These are phyloP conservation scores for Hymenoscyphus repandus DNA, from an alignment of 2,329 filamentous ascomycete genomes.

Conservation along the genomic window DNA sequence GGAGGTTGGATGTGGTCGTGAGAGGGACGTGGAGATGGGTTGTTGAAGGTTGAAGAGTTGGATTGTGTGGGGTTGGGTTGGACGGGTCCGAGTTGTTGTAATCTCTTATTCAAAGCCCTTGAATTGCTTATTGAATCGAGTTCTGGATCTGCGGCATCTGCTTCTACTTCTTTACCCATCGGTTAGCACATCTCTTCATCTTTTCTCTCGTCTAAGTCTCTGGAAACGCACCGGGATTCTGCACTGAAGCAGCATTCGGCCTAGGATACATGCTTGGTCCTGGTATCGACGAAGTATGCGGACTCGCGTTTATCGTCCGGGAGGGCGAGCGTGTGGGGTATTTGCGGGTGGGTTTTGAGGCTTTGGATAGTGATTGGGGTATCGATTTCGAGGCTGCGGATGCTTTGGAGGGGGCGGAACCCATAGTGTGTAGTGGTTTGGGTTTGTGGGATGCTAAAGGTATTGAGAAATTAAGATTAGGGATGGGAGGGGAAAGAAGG, in stretches of 20 bases:
- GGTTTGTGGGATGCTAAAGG: not conserved
- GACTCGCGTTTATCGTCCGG: slow-evolving; percentile 5
- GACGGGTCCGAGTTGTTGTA: slow-evolving; percentile 26
- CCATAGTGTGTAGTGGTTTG: slow-evolving; percentile 16
- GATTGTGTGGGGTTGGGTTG: slow-evolving; percentile 26
- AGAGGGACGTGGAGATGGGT: not conserved
- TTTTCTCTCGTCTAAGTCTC: not conserved
- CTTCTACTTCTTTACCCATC: not conserved
- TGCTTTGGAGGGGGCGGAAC: slow-evolving; percentile 25
- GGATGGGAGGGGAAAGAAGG: not conserved
- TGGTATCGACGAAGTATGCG: not conserved
- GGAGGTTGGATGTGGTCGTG: slow-evolving; percentile 18
- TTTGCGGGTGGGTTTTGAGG: slow-evolving; percentile 21
- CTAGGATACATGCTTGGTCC: slow-evolving; percentile 14
- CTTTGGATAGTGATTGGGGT: slow-evolving; percentile 15
- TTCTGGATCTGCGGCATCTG: slow-evolving; percentile 7
- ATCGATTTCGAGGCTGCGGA: slow-evolving; percentile 7
- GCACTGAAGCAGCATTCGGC: not conserved
- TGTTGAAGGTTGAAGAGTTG: slow-evolving; percentile 26
- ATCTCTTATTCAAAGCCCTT: slow-evolving; percentile 19
- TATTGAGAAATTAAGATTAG: not conserved
- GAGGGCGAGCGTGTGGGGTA: slow-evolving; percentile 26
- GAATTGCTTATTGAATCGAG: slow-evolving; percentile 13
- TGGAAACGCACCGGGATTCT: slow-evolving; percentile 13
- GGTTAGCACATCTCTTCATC: not conserved